Conservation (phyloP, 2,329 filamentous ascomycete species). For the Monosporascus cannonballus region DNA sequence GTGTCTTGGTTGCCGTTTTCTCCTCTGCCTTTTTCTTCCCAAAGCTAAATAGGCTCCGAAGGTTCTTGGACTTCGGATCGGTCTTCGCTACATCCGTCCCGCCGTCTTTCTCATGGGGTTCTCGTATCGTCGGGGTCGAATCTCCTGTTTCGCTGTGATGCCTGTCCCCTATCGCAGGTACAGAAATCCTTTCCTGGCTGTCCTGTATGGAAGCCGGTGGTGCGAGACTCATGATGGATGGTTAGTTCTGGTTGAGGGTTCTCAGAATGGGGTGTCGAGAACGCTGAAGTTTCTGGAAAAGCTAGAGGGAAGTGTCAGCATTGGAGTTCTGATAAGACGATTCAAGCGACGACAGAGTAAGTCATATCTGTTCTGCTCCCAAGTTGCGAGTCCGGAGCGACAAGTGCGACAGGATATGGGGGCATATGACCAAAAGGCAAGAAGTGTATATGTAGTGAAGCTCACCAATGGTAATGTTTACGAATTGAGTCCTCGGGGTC, state of each 20-base stretch:
- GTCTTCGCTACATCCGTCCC: constrained; percentile 26
- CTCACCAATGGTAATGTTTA: not conserved
- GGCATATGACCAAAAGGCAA: not conserved
- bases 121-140: constrained; percentile 27
- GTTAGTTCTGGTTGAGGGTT: constrained; percentile 2
- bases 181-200: constrained; percentile 16
- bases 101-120: constrained; percentile 18
- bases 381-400: not conserved
- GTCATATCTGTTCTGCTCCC: not conserved
- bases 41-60: constrained; percentile 51
- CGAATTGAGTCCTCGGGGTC: not conserved
- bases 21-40: constrained; percentile 55
- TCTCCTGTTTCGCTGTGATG: constrained; percentile 16
- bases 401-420: not conserved
- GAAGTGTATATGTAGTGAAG: not conserved
- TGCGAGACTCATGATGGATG: constrained; percentile 23
- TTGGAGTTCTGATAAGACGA: not conserved
- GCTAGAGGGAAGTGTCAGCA: not conserved
- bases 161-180: constrained; percentile 19
- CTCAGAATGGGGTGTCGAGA: constrained; percentile 14
- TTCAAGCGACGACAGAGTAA: not conserved
- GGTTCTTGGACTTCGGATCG: constrained; percentile 41
- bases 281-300: not conserved
- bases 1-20: constrained; percentile 27
- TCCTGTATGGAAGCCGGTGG: constrained; percentile 23